Evolutionary conservation across 1,284 basidiomycete genomes (phyloP).

Genomic region (Puccinia hordei): DNA sequence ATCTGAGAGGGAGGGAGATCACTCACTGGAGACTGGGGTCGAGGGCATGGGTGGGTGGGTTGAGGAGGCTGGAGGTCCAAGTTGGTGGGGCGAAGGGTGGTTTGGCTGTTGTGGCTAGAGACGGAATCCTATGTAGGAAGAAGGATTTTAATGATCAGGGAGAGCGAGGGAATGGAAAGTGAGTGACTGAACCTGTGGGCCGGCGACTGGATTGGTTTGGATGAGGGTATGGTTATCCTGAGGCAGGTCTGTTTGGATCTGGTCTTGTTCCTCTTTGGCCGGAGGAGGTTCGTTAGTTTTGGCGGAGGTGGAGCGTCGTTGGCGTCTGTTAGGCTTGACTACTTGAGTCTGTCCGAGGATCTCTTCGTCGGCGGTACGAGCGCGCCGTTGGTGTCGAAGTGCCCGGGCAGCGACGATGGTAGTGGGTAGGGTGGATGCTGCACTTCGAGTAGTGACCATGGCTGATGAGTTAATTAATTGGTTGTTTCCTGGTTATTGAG

Average conservation of each 20-base stretch:
- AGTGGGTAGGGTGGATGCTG: background rate
- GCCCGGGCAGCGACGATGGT: slow-evolving; percentile 8
- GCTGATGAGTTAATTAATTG: background rate
- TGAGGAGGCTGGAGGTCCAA: background rate
- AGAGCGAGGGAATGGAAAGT: background rate
- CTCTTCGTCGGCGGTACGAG: slow-evolving; percentile 26
- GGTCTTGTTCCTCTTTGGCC: background rate
- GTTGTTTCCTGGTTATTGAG: too few species aligned
- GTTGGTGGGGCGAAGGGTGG: background rate
- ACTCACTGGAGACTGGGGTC: background rate
- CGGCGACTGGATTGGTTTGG: background rate
- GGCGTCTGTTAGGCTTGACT: background rate
- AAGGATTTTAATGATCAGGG: too few species aligned
- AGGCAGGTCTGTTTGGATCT: background rate
- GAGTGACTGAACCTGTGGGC: background rate
- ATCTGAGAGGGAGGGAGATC: background rate
- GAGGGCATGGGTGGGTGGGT: background rate
- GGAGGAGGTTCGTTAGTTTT: background rate
- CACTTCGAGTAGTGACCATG: slow-evolving; percentile 20
- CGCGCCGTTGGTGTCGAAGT: slow-evolving; percentile 11
- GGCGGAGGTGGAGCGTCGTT: background rate
- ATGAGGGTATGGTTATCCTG: background rate
- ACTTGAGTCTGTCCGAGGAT: background rate
- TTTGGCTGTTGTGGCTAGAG: background rate
- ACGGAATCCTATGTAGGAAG: background rate